Evolutionary conservation across 495 filamentous ascomycete genomes (phyloP), one percentile per base, ranked within the genome.

Genomic region (Neurospora sp.): DNA sequence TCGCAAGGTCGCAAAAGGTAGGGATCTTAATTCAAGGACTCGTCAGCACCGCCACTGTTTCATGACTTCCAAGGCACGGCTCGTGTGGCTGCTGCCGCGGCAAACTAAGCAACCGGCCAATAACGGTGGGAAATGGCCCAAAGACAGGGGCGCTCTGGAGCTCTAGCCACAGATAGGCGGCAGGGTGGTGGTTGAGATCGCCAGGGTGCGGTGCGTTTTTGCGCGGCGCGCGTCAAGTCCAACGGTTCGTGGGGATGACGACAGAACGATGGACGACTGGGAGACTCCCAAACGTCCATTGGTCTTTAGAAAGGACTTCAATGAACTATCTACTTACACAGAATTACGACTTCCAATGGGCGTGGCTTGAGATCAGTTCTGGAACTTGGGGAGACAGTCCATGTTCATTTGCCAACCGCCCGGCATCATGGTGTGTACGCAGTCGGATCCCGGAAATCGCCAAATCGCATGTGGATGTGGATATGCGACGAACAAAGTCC

Each of bases 41-140:
- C 75, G 74, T 73, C 73, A 72, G 75, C 77, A 78, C 74, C 77
- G 74, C 74, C 74, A 79, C 76, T 70, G 75, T 78, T 78, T 78
- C 76, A 79, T 70, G 16, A 62, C 59, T 38, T 66, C 39, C 27
- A 18, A 39, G 31, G 31, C n/a, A 20, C 31, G 70, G 14, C 38
- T 69, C 5, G 10, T 31, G 38, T 37, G 41, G 71, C 41, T 37
- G 42, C 71, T 69, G n/a, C 27, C 71, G 42, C 70, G 35, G 39
- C 18, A 42, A 69, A 18, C 5, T 20, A 5, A 9, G 27, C 4
- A 44, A 14, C 12, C 8, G 54, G 14, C 54, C 23, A 62, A 62
- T 62, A 27, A 27, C 27, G 27, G 27, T 27, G 27, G 27, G 27
- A 27, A 27, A 27, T 27, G 27, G 27, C 27, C 27, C 2, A 27